A percentile compares a stretch with the other conserved stretches of the same genome.
Conservation (phyloP, 139 green algal species). For the Chlamydomonas asymmetrica region DNA sequence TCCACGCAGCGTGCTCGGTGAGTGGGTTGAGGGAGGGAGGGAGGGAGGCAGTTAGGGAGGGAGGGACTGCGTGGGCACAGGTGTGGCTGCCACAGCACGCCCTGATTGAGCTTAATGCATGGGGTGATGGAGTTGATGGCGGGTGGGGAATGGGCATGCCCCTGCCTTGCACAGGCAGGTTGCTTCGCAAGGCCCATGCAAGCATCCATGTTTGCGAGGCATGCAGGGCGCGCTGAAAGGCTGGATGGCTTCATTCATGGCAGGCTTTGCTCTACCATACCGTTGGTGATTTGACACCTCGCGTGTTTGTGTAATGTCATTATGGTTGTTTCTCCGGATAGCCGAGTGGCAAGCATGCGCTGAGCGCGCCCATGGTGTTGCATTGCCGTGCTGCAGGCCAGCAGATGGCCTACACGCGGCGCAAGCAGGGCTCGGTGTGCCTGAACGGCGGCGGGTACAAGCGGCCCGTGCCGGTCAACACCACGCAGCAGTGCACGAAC, state of each 20-base stretch:
- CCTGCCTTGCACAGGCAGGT: not conserved
- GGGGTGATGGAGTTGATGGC: too few relatives aligned
- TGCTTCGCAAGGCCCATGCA: not conserved
- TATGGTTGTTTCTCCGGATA: too few relatives aligned
- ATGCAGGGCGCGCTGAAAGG: not conserved
- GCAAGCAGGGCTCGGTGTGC: slow-evolving; percentile 57
- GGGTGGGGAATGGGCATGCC: not conserved
- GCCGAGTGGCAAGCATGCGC: too few relatives aligned
- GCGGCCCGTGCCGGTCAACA: slow-evolving; percentile 14
- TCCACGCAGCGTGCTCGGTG: slow-evolving; percentile 46
- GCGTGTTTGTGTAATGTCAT: too few relatives aligned
- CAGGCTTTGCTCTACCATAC: not conserved
- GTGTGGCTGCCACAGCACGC: too few relatives aligned
- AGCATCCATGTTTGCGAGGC: too few relatives aligned
- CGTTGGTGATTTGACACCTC: too few relatives aligned
- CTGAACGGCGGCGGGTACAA: slow-evolving; percentile 66
- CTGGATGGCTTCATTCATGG: not conserved
- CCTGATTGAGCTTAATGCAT: too few relatives aligned
- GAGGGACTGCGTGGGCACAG: not conserved
- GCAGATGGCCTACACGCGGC: slow-evolving; percentile 43
- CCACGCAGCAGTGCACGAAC: slow-evolving; percentile 33
- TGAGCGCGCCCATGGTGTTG: too few relatives aligned
- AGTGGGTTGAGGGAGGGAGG: not conserved
- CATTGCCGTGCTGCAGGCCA: slow-evolving; percentile 42
- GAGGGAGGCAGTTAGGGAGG: not conserved